Conservation (phyloP, 352 stramenopile genomes). For the Globisporangium takayamanum region DNA sequence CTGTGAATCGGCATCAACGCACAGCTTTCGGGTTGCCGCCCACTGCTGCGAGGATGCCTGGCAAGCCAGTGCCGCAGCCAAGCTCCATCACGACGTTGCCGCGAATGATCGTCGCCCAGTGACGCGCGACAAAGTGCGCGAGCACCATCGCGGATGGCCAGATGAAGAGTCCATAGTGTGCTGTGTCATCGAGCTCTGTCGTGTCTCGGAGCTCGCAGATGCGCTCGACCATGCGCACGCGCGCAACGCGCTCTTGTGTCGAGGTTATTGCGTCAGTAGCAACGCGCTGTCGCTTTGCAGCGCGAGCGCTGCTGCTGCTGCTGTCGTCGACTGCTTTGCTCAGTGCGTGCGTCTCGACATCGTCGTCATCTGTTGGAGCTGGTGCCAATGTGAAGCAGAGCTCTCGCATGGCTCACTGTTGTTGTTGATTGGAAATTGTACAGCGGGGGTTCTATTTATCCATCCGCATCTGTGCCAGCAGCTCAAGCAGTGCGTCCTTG, state of each 20-base stretch:
- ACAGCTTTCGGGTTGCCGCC: slow-evolving; percentile 28
- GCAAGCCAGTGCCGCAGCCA: slow-evolving; percentile 59
- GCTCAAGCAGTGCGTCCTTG: too few species aligned
- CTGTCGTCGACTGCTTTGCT: background rate
- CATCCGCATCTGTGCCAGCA: too few species aligned
- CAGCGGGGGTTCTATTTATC: too few species aligned
- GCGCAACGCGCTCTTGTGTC: slow-evolving; percentile 6
- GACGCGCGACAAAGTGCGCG: slow-evolving; percentile 37
- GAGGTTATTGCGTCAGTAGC: background rate
- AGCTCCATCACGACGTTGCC: slow-evolving; percentile 53
- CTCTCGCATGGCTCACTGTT: too few species aligned
- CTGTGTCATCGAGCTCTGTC: slow-evolving; percentile 1
- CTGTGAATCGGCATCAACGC: background rate
- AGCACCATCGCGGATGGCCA: slow-evolving; percentile 55
- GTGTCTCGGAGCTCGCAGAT: slow-evolving; percentile 38
- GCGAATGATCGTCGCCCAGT: slow-evolving; percentile 17
- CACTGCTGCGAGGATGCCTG: slow-evolving; percentile 46
- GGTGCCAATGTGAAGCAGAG: background rate
- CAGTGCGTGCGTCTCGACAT: background rate
- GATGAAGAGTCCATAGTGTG: slow-evolving; percentile 59
- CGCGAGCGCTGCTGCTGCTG: background rate
- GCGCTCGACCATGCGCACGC: slow-evolving; percentile 45
- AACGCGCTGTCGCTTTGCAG: slow-evolving; percentile 4
- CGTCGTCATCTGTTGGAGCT: background rate
- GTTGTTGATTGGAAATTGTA: too few species aligned